Conservation (phyloP, 805 yeast species). For the Candida suzukii region DNA sequence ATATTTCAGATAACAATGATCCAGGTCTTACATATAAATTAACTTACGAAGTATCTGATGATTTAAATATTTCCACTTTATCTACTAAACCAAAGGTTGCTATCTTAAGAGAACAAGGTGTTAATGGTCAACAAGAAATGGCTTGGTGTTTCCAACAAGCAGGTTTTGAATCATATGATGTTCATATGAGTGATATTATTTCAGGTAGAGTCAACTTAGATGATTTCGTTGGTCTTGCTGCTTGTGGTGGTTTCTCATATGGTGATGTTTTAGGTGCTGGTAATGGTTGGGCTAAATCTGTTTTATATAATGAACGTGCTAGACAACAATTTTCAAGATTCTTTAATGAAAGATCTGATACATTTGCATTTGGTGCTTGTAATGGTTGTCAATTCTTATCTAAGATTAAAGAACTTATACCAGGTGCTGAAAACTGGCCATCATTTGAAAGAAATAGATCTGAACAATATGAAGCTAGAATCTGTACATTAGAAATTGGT, state of each 20-base stretch:
- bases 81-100: slow-evolving; percentile 78
- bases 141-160: slow-evolving; percentile 95
- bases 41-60: slow-evolving; percentile 56
- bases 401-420: slow-evolving; percentile 76
- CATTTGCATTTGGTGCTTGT: slow-evolving; percentile 97
- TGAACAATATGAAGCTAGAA: slow-evolving; percentile 96
- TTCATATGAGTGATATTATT: slow-evolving; percentile 91
- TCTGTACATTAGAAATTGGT: slow-evolving; percentile 75
- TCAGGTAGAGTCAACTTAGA: slow-evolving; percentile 64
- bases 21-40: slow-evolving; percentile 86
- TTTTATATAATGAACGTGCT: slow-evolving; percentile 72
- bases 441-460: slow-evolving; percentile 83
- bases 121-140: slow-evolving; percentile 97
- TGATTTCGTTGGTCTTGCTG: slow-evolving; percentile 88
- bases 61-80: slow-evolving; percentile 31
- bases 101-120: slow-evolving; percentile 96
- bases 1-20: slow-evolving; percentile 71
- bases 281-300: slow-evolving; percentile 98
- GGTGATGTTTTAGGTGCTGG: slow-evolving; percentile 99
- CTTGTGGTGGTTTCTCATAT: slow-evolving; percentile 98
- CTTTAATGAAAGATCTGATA: slow-evolving; percentile 81
- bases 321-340: slow-evolving; percentile 71
- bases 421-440: slow-evolving; percentile 96
- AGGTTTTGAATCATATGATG: slow-evolving; percentile 90
- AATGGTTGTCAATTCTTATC: slow-evolving; percentile 97